Conservation (phyloP, 768 basidiomycete species). For the Lactifluus echinatus region DNA sequence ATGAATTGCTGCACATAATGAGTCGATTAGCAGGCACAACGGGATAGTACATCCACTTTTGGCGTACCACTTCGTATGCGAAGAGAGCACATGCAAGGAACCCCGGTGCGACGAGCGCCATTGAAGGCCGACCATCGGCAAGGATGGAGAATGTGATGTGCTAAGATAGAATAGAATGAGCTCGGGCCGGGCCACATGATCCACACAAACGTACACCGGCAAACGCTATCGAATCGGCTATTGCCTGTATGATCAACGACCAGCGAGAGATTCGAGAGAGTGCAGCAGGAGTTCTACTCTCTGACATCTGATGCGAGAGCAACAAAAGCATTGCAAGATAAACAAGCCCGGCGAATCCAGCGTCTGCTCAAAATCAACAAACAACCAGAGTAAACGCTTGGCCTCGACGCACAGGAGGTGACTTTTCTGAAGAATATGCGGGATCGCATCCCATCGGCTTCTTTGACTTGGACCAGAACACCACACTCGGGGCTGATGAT, state of each 20-base stretch:
- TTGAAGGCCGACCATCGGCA: constrained; percentile 70
- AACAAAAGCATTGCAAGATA: constrained; percentile 62
- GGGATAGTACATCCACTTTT: background rate
- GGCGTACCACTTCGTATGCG: constrained; percentile 69
- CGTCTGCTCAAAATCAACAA: constrained; percentile 40
- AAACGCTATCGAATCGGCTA: constrained; percentile 77
- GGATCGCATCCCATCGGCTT: constrained; percentile 52
- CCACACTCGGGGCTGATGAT: constrained; percentile 78
- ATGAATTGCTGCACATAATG: constrained; percentile 61
- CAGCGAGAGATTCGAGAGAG: constrained; percentile 75
- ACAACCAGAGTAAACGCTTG: background rate
- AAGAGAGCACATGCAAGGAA: constrained; percentile 76
- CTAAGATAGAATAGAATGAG: constrained; percentile 21
- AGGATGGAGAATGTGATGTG: constrained; percentile 85
- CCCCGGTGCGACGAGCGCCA: constrained; percentile 76
- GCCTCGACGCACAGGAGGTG: constrained; percentile 31
- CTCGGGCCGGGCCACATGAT: background rate
- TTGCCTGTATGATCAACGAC: constrained; percentile 72
- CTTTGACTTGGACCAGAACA: constrained; percentile 54
- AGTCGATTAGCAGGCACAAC: background rate
- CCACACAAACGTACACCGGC: constrained; percentile 41
- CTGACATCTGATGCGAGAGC: constrained; percentile 65
- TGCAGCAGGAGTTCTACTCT: constrained; percentile 68
- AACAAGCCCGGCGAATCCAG: constrained; percentile 54
- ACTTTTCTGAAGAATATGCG: constrained; percentile 37